Evolutionary conservation across 495 filamentous ascomycete genomes (phyloP).

Genomic region (Penicillium diatomitis): DNA sequence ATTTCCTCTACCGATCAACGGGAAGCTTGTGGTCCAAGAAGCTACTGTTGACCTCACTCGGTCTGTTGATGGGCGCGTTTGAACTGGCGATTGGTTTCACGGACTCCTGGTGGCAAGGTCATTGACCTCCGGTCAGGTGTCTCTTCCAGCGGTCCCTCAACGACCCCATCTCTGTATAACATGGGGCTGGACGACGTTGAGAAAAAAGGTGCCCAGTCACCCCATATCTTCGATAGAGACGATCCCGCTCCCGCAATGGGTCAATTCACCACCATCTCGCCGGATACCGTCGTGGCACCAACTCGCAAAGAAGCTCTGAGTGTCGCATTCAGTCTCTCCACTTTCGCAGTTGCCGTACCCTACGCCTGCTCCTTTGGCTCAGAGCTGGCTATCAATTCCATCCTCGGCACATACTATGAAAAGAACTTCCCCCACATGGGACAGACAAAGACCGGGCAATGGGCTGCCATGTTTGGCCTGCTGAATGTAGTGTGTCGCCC

Average conservation of each 20-base stretch:
- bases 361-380: conserved; percentile 83
- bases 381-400: conserved; percentile 78
- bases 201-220: conserved; percentile 29
- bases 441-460: conserved; percentile 64
- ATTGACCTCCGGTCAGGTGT: conserved; percentile 41
- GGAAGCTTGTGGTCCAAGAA: conserved; percentile 71
- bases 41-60: conserved; percentile 52
- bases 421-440: conserved; percentile 66
- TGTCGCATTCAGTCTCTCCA: conserved; percentile 57
- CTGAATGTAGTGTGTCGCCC: conserved; percentile 73
- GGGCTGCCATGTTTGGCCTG: conserved; percentile 88
- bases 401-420: conserved; percentile 71
- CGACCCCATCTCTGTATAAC: conserved; percentile 30
- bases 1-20: conserved; percentile 57
- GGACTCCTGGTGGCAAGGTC: conserved; percentile 51
- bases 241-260: conserved; percentile 42
- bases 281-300: conserved; percentile 53
- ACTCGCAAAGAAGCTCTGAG: conserved; percentile 48
- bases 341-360: conserved; percentile 54
- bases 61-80: conserved; percentile 55
- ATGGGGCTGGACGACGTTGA: conserved; percentile 31
- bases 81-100: conserved; percentile 61
- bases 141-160: conserved; percentile 24
- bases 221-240: conserved; percentile 37
- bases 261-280: conserved; percentile 47